These are phyloP conservation scores for Aspergillus alliaceus DNA, from an alignment of 2,329 filamentous ascomycete genomes.

Conservation along the genomic window DNA sequence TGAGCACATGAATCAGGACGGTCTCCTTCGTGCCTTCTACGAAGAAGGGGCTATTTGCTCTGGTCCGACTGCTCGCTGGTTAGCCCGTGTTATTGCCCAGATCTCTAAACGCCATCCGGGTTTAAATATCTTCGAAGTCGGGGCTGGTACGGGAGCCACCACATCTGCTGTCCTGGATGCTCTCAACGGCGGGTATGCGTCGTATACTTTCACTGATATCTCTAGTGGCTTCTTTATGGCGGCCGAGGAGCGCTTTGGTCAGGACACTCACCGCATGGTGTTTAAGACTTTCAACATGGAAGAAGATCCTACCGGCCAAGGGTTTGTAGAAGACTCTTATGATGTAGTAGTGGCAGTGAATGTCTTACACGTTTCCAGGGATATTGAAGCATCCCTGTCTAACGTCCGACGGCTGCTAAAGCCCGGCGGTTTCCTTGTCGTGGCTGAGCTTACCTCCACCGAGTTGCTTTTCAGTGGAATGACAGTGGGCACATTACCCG, in stretches of 20 bases:
- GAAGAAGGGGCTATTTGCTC: conserved; percentile 21
- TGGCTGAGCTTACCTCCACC: not conserved
- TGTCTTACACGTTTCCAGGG: conserved; percentile 41
- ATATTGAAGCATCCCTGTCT: conserved; percentile 22
- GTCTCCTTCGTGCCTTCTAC: conserved; percentile 28
- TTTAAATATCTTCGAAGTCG: conserved; percentile 46
- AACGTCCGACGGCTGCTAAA: conserved; percentile 38
- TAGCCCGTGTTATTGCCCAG: conserved; percentile 31
- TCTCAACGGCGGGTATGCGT: conserved; percentile 28
- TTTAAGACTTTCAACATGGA: conserved; percentile 35
- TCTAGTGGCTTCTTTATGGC: conserved; percentile 44
- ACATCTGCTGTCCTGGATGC: conserved; percentile 37
- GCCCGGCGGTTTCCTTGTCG: conserved; percentile 47
- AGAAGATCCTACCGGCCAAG: conserved; percentile 30
- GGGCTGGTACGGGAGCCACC: conserved; percentile 42
- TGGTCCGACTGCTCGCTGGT: conserved; percentile 19
- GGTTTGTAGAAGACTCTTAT: conserved; percentile 28
- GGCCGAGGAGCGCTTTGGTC: conserved; percentile 29
- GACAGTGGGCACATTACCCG: conserved; percentile 15
- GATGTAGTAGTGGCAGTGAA: conserved; percentile 41
- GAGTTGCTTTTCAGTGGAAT: conserved; percentile 34
- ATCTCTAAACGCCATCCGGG: conserved; percentile 43
- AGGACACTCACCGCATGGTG: conserved; percentile 23
- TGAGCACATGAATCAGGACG: conserved; percentile 34
- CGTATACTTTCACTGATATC: conserved; percentile 50